These are phyloP conservation scores for Marsdenia floribunda DNA, from an alignment of 257 asterid species.

Conservation along the genomic window DNA sequence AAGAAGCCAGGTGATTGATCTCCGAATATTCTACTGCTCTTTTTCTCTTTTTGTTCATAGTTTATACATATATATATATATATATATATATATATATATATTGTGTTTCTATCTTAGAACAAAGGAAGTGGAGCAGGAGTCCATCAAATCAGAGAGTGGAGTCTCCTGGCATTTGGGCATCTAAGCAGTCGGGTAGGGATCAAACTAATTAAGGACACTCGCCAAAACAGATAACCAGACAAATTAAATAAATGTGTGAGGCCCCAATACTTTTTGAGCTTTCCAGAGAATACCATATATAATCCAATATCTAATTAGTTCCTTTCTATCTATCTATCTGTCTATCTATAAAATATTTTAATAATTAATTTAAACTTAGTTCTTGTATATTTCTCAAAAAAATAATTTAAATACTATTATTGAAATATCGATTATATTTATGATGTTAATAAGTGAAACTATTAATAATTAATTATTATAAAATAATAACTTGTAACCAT, in stretches of 20 bases:
- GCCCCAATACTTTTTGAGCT: constrained; percentile 5
- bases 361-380: not conserved
- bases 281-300: not conserved
- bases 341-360: not conserved
- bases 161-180: constrained; percentile 23
- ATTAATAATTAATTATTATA: no score
- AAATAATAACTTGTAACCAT: no score
- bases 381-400: no score
- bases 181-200: not conserved
- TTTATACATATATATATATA: not conserved
- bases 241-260: constrained; percentile 10
- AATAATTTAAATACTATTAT: no score
- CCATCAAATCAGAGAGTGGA: not conserved
- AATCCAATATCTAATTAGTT: no score
- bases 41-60: not conserved
- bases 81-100: not conserved
- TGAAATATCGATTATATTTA: no score
- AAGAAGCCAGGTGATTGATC: constrained; percentile 7
- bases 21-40: constrained; percentile 12
- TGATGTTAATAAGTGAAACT: no score
- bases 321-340: no score
- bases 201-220: constrained; percentile 16
- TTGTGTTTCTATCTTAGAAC: not conserved
- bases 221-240: constrained; percentile 20
- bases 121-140: not conserved